Evolutionary conservation across 345 rosid genomes (phyloP).

Genomic region (Bretschneidera sinensis): DNA sequence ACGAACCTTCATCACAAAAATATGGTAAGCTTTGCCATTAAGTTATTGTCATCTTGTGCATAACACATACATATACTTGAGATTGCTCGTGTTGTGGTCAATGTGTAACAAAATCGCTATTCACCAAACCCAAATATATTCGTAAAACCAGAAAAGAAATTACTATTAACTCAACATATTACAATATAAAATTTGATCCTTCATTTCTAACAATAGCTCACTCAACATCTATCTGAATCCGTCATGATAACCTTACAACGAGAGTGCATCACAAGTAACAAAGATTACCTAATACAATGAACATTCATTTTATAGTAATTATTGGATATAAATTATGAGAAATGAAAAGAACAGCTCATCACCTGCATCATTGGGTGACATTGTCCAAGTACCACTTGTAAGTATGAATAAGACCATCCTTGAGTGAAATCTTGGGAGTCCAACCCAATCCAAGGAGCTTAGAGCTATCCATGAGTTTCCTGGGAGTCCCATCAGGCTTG

Average conservation of each 20-base stretch:
- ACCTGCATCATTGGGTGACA: slow-evolving; percentile 31
- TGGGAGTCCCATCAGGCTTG: slow-evolving; percentile 90
- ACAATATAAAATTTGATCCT: background rate
- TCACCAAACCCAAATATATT: too few relatives aligned
- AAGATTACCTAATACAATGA: background rate
- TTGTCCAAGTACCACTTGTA: slow-evolving; percentile 88
- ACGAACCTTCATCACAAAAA: too few relatives aligned
- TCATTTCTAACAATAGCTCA: background rate
- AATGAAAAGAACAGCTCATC: background rate
- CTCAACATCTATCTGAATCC: background rate
- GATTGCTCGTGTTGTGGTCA: too few relatives aligned
- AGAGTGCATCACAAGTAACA: background rate
- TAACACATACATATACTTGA: too few relatives aligned
- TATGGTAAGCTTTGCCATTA: too few relatives aligned
- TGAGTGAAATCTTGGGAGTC: slow-evolving; percentile 62
- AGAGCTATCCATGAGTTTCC: slow-evolving; percentile 94
- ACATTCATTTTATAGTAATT: background rate
- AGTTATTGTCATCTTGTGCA: too few relatives aligned
- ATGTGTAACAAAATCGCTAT: too few relatives aligned
- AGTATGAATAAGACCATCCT: slow-evolving; percentile 77
- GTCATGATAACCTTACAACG: background rate
- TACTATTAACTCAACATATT: background rate
- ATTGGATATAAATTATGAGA: too few relatives aligned
- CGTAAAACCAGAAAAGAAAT: too few relatives aligned
- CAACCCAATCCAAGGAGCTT: slow-evolving; percentile 77